A percentile compares a stretch with the other conserved stretches of the same genome.
These are phyloP conservation scores for Phaeoacremonium minimum DNA, from an alignment of 2,329 filamentous ascomycete species.

Conservation along the genomic window DNA sequence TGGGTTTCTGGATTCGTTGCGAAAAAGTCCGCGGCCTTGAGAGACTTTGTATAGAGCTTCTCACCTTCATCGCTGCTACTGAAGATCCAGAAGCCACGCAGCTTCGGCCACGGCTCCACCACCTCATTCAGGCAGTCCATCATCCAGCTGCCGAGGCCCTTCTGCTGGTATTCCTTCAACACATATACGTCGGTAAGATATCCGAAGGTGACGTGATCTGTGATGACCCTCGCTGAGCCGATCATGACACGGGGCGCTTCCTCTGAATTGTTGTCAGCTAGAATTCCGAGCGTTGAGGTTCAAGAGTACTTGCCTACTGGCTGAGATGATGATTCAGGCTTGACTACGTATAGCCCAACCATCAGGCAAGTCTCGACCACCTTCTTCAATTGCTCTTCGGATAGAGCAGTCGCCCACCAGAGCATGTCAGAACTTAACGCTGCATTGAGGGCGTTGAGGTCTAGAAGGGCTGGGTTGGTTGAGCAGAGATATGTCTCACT, in stretches of 20 bases:
- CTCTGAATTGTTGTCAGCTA: background rate
- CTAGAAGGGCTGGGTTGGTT: constrained; percentile 52
- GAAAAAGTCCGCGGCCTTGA: constrained; percentile 30
- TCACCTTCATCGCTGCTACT: constrained; percentile 28
- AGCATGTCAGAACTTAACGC: constrained; percentile 52
- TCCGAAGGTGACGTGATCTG: constrained; percentile 64
- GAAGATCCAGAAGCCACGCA: constrained; percentile 57
- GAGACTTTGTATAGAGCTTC: constrained; percentile 41
- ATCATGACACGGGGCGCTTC: constrained; percentile 25
- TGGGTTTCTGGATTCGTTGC: constrained; percentile 2
- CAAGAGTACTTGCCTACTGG: constrained; percentile 3
- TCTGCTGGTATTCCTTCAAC: constrained; percentile 51
- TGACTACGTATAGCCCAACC: constrained; percentile 47
- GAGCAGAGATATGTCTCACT: constrained; percentile 53
- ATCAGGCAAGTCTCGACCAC: constrained; percentile 56
- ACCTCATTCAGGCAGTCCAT: constrained; percentile 56
- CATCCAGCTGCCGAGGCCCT: constrained; percentile 62
- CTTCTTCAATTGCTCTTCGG: constrained; percentile 40
- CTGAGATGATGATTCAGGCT: constrained; percentile 8
- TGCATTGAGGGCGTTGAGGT: constrained; percentile 47
- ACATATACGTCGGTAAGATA: constrained; percentile 70
- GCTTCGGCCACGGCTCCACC: constrained; percentile 48
- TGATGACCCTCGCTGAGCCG: constrained; percentile 61
- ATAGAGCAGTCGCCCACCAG: constrained; percentile 56
- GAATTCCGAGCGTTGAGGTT: background rate